A percentile compares a stretch with the other conserved stretches of the same genome.
These are phyloP conservation scores for Marasmius tenuissimus DNA, from an alignment of 1,284 basidiomycete genomes.

Conservation along the genomic window DNA sequence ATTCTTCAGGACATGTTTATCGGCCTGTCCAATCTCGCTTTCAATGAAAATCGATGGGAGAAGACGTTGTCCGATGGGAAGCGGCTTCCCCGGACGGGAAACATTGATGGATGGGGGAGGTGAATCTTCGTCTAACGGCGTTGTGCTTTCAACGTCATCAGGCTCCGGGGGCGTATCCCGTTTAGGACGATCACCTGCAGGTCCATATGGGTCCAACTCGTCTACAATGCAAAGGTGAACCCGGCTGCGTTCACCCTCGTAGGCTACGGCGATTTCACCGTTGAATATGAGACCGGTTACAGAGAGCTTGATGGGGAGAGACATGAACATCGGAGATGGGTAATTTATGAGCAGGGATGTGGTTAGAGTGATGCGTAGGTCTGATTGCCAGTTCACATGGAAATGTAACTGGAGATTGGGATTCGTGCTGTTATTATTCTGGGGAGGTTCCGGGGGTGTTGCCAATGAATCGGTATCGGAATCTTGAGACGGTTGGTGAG, in stretches of 20 bases:
- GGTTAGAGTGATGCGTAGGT: slow-evolving; percentile 81
- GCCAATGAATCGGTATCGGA: not conserved
- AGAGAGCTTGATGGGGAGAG: slow-evolving; percentile 88
- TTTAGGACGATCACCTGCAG: slow-evolving; percentile 52
- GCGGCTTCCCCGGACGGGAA: slow-evolving; percentile 49
- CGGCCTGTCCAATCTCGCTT: slow-evolving; percentile 93
- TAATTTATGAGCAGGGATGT: slow-evolving; percentile 97
- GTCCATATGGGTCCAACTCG: slow-evolving; percentile 79
- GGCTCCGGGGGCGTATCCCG: slow-evolving; percentile 39
- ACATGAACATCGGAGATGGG: slow-evolving; percentile 93
- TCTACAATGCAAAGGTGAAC: slow-evolving; percentile 90
- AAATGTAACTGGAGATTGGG: slow-evolving; percentile 79
- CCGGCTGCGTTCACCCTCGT: slow-evolving; percentile 79
- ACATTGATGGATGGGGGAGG: slow-evolving; percentile 17
- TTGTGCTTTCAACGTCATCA: slow-evolving; percentile 37
- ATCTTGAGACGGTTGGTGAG: not conserved
- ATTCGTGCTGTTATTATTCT: slow-evolving; percentile 23
- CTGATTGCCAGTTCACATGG: slow-evolving; percentile 73
- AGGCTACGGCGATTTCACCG: slow-evolving; percentile 88
- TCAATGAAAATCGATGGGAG: slow-evolving; percentile 94
- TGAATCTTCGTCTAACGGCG: slow-evolving; percentile 2
- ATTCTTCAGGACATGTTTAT: slow-evolving; percentile 95
- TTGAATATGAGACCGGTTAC: slow-evolving; percentile 87
- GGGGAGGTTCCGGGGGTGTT: slow-evolving; percentile 18
- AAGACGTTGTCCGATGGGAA: slow-evolving; percentile 81